Conservation (phyloP, 495 filamentous ascomycete species). For the Hypoxylon cercidicola region DNA sequence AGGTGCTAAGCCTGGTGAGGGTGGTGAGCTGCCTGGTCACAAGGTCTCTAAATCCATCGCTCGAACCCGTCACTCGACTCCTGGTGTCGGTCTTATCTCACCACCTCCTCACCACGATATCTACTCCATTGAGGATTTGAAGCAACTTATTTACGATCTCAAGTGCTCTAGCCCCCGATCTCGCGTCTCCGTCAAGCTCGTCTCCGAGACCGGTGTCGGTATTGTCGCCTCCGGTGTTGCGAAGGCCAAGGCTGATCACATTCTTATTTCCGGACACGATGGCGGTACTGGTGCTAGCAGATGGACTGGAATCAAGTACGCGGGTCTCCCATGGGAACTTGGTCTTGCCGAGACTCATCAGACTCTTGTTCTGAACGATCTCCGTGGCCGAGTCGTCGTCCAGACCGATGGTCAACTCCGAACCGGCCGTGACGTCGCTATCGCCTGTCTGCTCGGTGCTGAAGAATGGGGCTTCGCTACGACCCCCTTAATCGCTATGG, state of each 20-base stretch:
- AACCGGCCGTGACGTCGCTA: constrained; percentile 94
- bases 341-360: constrained; percentile 99
- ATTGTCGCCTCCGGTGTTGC: constrained; percentile 99
- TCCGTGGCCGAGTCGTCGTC: constrained; percentile 95
- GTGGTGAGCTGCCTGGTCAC: constrained; percentile 97
- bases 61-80: constrained; percentile 96
- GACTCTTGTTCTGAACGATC: constrained; percentile 97
- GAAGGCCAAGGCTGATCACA: constrained; percentile 98
- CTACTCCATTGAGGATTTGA: constrained; percentile 98
- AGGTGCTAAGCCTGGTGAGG: constrained; percentile 98
- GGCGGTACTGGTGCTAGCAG: constrained; percentile 97
- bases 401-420: constrained; percentile 97
- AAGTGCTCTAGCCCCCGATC: constrained; percentile 97
- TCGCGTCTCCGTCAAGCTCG: constrained; percentile 97
- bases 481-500: constrained; percentile 95
- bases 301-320: constrained; percentile 99
- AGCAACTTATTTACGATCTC: constrained; percentile 98
- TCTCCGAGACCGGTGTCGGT: constrained; percentile 97
- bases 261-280: constrained; percentile 97
- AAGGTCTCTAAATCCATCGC: constrained; percentile 98
- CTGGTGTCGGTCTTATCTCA: constrained; percentile 98
- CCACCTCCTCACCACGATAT: constrained; percentile 99
- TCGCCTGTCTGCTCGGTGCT: constrained; percentile 94
- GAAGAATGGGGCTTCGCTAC: constrained; percentile 99
- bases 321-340: constrained; percentile 97